Percentiles rank a stretch among this genome's conserved stretches.
Evolutionary conservation across 768 basidiomycete species (phyloP).

Genomic region (Russula vinacea): DNA sequence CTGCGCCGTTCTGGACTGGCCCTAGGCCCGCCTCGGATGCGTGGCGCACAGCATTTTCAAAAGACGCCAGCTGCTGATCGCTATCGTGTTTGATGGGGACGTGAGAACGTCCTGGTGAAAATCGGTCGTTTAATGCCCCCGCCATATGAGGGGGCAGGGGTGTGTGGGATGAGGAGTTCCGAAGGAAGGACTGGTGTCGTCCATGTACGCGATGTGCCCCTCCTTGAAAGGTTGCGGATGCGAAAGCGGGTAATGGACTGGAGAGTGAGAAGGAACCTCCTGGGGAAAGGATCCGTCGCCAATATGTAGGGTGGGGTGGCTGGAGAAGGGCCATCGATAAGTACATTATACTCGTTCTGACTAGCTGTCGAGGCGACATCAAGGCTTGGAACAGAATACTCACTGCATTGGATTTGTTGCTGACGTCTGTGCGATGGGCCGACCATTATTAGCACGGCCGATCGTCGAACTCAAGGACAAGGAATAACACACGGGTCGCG

Average conservation of each 20-base stretch:
- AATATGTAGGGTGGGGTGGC: constrained; percentile 23
- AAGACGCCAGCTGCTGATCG: constrained; percentile 25
- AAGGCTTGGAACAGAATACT: constrained; percentile 5
- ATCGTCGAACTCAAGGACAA: background rate
- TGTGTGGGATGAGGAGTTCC: constrained; percentile 8
- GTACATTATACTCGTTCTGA: background rate
- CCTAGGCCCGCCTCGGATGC: constrained; percentile 24
- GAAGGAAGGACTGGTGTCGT: constrained; percentile 9
- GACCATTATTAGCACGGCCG: background rate
- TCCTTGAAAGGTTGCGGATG: constrained; percentile 15
- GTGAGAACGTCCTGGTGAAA: constrained; percentile 14
- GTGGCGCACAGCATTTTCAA: constrained; percentile 17
- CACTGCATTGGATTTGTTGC: constrained; percentile 18
- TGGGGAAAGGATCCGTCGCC: constrained; percentile 25
- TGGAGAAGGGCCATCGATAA: constrained; percentile 3
- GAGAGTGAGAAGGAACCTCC: constrained; percentile 25
- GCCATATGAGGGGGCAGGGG: background rate
- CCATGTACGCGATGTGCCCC: constrained; percentile 15
- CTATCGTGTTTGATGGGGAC: constrained; percentile 15
- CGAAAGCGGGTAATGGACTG: constrained; percentile 13
- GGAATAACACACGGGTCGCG: constrained; percentile 21
- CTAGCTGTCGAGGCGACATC: background rate
- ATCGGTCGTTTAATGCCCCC: constrained; percentile 3
- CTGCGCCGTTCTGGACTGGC: constrained; percentile 25
- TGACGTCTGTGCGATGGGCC: constrained; percentile 11